Percentiles rank a stretch among this genome's conserved stretches.
Evolutionary conservation across 2,329 filamentous ascomycete species (phyloP).

Genomic region (Xylariaceae sp.): DNA sequence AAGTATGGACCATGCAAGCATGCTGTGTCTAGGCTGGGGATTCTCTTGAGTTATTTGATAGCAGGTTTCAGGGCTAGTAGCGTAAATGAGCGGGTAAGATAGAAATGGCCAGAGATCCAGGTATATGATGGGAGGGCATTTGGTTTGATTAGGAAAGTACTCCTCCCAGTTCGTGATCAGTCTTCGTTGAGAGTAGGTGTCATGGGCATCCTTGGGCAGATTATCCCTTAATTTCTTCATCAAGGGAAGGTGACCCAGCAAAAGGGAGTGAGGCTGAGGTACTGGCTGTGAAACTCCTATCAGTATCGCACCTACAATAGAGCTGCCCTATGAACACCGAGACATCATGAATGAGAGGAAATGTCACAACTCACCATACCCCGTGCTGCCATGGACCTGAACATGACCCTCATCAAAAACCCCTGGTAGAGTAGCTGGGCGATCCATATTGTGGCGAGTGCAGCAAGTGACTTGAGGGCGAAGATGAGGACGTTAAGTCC

Average conservation of each 20-base stretch:
- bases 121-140: slow-evolving; percentile 18
- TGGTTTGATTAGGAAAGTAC: slow-evolving; percentile 12
- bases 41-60: slow-evolving; percentile 13
- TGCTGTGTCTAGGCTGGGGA: slow-evolving; percentile 11
- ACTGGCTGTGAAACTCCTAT: slow-evolving; percentile 6
- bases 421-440: too few relatives aligned
- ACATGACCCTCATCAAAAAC: too few relatives aligned
- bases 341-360: too few relatives aligned
- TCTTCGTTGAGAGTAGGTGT: neutral
- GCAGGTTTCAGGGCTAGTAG: slow-evolving; percentile 6
- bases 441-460: too few relatives aligned
- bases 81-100: slow-evolving; percentile 12
- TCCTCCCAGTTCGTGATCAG: neutral
- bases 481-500: too few relatives aligned
- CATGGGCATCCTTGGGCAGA: slow-evolving; percentile 7
- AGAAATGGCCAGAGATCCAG: slow-evolving; percentile 23
- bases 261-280: slow-evolving; percentile 6
- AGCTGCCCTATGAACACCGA: too few relatives aligned
- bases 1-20: slow-evolving; percentile 7
- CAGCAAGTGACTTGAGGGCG: too few relatives aligned
- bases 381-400: too few relatives aligned
- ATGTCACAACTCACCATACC: too few relatives aligned
- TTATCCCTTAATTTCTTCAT: slow-evolving; percentile 1
- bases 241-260: slow-evolving; percentile 5
- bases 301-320: too few relatives aligned